phyloP scores from a whole-genome alignment of 192 early-diverging fungal genomes.

The Gigaspora rosea region DNA sequence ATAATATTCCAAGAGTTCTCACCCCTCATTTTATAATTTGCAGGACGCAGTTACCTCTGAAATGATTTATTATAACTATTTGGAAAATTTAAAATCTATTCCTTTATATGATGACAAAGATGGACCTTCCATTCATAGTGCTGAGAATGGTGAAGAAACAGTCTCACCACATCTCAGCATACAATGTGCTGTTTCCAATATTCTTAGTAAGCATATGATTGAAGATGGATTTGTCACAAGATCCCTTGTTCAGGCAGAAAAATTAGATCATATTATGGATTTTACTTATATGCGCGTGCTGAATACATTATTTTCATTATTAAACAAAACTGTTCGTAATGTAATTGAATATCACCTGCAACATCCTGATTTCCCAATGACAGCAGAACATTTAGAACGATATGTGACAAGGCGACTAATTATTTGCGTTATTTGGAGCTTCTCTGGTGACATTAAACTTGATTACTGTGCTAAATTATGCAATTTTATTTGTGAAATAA shows the following conservation, averaged over 20 bases:
- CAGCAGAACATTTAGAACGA: conserved; percentile 68
- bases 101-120: conserved; percentile 73
- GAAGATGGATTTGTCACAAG: conserved; percentile 75
- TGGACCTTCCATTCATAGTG: too few relatives aligned
- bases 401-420: conserved; percentile 83
- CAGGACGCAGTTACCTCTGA: conserved; percentile 77
- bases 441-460: conserved; percentile 85
- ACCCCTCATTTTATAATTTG: too few relatives aligned
- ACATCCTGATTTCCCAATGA: conserved; percentile 95
- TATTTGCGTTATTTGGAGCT: conserved; percentile 89
- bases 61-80: conserved; percentile 84
- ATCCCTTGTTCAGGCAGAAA: conserved; percentile 66
- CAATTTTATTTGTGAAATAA: conserved; percentile 75
- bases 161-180: conserved; percentile 64
- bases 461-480: conserved; percentile 72
- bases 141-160: conserved; percentile 46
- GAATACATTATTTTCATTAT: conserved; percentile 84
- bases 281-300: conserved; percentile 86
- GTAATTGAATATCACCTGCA: conserved; percentile 88
- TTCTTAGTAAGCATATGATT: conserved; percentile 71
- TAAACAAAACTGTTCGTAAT: conserved; percentile 83
- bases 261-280: conserved; percentile 97
- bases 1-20: too few relatives aligned
- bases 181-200: conserved; percentile 76
- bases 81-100: conserved; percentile 71